Percentiles rank a stretch among this genome's conserved stretches.
These are phyloP conservation scores for Pleurotus citrinopileatus DNA, from an alignment of 768 basidiomycete species.

Conservation along the genomic window DNA sequence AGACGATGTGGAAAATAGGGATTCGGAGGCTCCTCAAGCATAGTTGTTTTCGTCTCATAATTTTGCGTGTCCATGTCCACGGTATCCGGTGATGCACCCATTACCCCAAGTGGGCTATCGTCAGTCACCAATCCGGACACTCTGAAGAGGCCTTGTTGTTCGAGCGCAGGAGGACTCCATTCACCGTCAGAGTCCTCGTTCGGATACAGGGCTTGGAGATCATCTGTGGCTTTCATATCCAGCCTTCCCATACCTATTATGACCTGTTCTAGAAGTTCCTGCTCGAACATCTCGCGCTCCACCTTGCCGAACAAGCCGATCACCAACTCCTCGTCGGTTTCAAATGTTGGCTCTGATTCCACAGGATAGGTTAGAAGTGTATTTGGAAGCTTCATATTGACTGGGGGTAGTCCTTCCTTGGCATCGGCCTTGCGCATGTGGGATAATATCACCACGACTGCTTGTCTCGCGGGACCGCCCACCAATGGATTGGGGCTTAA, in stretches of 20 bases:
- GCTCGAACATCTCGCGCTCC: slow-evolving; percentile 68
- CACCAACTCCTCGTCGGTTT: slow-evolving; percentile 20
- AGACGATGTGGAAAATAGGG: slow-evolving; percentile 24
- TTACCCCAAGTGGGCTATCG: neutral
- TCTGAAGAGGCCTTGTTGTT: neutral
- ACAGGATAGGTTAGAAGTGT: slow-evolving; percentile 12
- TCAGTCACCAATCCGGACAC: neutral
- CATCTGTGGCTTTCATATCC: slow-evolving; percentile 29
- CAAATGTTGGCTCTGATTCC: slow-evolving; percentile 5
- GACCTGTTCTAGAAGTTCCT: slow-evolving; percentile 81
- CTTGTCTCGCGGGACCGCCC: slow-evolving; percentile 67
- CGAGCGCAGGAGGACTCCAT: slow-evolving; percentile 1
- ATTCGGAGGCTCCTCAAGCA: slow-evolving; percentile 11
- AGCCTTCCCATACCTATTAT: slow-evolving; percentile 88
- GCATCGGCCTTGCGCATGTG: slow-evolving; percentile 65
- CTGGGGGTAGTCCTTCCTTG: slow-evolving; percentile 23
- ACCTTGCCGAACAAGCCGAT: slow-evolving; percentile 47
- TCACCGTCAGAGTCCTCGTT: slow-evolving; percentile 20
- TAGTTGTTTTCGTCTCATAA: neutral
- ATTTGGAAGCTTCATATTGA: slow-evolving; percentile 13
- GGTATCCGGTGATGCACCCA: neutral
- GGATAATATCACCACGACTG: slow-evolving; percentile 75
- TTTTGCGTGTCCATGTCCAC: neutral
- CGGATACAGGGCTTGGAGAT: slow-evolving; percentile 32
- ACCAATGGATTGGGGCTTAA: slow-evolving; percentile 77